These are phyloP conservation scores for Dispira parvispora DNA, from an alignment of 192 early-diverging fungal species.

Conservation along the genomic window DNA sequence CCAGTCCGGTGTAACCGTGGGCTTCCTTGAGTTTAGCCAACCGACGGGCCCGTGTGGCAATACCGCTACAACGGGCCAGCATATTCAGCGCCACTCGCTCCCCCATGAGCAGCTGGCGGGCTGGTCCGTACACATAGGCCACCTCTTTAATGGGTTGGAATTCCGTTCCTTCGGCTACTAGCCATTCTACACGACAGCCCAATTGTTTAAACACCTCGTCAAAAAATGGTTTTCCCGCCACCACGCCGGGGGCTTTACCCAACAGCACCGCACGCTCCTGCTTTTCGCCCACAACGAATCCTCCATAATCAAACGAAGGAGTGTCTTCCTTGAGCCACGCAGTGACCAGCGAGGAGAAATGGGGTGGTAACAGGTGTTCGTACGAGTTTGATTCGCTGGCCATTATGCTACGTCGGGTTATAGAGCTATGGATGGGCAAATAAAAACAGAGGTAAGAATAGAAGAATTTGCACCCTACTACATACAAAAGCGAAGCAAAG, in stretches of 20 bases:
- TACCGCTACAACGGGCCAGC: slow-evolving; percentile 82
- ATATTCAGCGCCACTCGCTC: slow-evolving; percentile 92
- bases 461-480: not conserved
- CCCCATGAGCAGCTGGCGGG: slow-evolving; percentile 72
- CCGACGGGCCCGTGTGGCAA: slow-evolving; percentile 48
- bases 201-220: slow-evolving; percentile 85
- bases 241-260: slow-evolving; percentile 74
- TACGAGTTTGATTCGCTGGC: slow-evolving; percentile 13
- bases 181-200: slow-evolving; percentile 82
- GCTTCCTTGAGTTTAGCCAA: slow-evolving; percentile 42
- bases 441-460: not conserved
- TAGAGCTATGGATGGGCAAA: not conserved
- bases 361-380: slow-evolving; percentile 56
- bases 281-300: slow-evolving; percentile 85
- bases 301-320: slow-evolving; percentile 96
- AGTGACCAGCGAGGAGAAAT: slow-evolving; percentile 54
- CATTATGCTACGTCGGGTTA: too few species aligned
- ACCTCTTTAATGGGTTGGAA: slow-evolving; percentile 57
- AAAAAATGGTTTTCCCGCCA: slow-evolving; percentile 92
- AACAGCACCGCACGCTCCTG: slow-evolving; percentile 66
- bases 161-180: slow-evolving; percentile 55
- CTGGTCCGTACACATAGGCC: slow-evolving; percentile 68
- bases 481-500: not conserved
- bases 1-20: slow-evolving; percentile 59
- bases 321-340: slow-evolving; percentile 86